A percentile compares a stretch with the other conserved stretches of the same genome.
phyloP scores from a whole-genome alignment of 1,284 basidiomycete species.

The Taiwanofungus camphoratus region DNA sequence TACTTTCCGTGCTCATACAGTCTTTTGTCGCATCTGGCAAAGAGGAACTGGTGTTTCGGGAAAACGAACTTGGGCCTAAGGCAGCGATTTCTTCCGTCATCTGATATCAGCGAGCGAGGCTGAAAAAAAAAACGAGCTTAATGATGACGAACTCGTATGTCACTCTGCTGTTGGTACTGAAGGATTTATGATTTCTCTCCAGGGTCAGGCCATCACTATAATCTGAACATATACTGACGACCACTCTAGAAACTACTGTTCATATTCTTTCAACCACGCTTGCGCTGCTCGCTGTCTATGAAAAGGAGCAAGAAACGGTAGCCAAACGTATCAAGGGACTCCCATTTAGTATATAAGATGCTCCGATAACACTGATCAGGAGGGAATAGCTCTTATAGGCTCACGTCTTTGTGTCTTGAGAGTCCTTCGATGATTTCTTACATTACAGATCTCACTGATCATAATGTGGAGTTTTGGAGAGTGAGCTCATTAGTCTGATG shows the following conservation, averaged over 20 bases:
- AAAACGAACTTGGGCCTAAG: slow-evolving; percentile 2
- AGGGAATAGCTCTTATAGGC: no score
- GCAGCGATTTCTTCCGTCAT: slow-evolving; percentile 40
- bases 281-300: slow-evolving; percentile 38
- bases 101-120: slow-evolving; percentile 44
- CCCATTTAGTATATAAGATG: no score
- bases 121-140: slow-evolving; percentile 39
- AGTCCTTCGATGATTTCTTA: no score
- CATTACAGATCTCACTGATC: no score
- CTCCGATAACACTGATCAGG: no score
- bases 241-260: slow-evolving; percentile 44
- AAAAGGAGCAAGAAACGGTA: slow-evolving; percentile 42
- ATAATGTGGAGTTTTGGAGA: no score
- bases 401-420: no score
- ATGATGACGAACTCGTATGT: slow-evolving; percentile 17
- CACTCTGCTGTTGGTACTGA: slow-evolving; percentile 13
- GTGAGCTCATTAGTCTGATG: no score
- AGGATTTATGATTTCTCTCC: slow-evolving; percentile 49
- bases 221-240: background rate
- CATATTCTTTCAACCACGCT: slow-evolving; percentile 43
- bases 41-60: background rate
- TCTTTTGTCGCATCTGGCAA: background rate
- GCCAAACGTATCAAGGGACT: no score
- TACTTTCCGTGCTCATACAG: background rate
- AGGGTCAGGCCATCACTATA: slow-evolving; percentile 20